Evolutionary conservation across 2,329 filamentous ascomycete species (phyloP).

Genomic region (Daldinia sp.): DNA sequence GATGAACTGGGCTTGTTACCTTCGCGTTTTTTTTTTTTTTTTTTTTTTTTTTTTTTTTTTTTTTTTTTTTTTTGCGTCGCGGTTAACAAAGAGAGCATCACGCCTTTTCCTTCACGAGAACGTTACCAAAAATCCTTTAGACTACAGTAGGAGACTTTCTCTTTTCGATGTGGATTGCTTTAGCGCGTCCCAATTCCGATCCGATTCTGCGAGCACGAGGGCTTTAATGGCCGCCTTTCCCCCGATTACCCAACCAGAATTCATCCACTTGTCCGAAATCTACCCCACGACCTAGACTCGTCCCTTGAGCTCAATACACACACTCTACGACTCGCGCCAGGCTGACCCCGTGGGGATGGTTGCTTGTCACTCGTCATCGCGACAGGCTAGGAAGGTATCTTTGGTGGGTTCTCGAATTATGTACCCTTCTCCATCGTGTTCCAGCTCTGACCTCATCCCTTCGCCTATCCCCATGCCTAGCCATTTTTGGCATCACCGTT

Average conservation of each 20-base stretch:
- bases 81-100: conserved; percentile 21
- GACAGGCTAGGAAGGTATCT: conserved; percentile 30
- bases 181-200: conserved; percentile 25
- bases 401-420: conserved; percentile 32
- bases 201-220: conserved; percentile 26
- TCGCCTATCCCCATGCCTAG: conserved; percentile 19
- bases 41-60: conserved; percentile 1
- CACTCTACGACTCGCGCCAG: conserved; percentile 36
- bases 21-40: conserved; percentile 5
- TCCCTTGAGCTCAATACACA: conserved; percentile 20
- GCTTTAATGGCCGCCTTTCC: conserved; percentile 44
- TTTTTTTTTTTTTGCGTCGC: conserved; percentile 8
- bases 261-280: conserved; percentile 52
- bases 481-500: conserved; percentile 19
- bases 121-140: conserved; percentile 19
- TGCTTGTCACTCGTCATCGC: conserved; percentile 32
- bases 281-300: conserved; percentile 44
- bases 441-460: conserved; percentile 33
- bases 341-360: conserved; percentile 45
- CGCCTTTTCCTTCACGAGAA: conserved; percentile 11
- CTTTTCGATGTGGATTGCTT: conserved; percentile 26
- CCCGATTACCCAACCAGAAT: conserved; percentile 50
- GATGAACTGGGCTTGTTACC: conserved; percentile 11
- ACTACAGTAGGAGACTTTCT: conserved; percentile 25
- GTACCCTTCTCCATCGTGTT: conserved; percentile 25